These are phyloP conservation scores for Cyclocybe aegerita DNA, from an alignment of 768 basidiomycete genomes.

Conservation along the genomic window DNA sequence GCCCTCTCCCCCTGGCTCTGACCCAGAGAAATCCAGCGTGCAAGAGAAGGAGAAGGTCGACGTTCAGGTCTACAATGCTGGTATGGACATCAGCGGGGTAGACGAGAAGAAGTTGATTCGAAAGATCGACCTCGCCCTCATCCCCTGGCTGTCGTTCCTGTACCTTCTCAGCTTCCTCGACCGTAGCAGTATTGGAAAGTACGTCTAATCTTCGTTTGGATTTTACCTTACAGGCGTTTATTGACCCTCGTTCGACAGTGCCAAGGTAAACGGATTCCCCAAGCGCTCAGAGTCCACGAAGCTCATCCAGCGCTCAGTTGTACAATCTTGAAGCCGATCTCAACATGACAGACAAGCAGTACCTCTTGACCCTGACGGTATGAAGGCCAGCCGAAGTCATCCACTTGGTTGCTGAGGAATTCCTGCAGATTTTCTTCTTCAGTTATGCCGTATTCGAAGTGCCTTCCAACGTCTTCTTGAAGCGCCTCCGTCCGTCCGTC, in stretches of 20 bases:
- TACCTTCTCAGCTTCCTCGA: slow-evolving; percentile 72
- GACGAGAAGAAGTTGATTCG: slow-evolving; percentile 70
- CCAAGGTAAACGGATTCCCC: slow-evolving; percentile 34
- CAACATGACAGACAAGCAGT: slow-evolving; percentile 63
- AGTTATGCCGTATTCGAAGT: slow-evolving; percentile 77
- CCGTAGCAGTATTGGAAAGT: slow-evolving; percentile 54
- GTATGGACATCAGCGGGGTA: slow-evolving; percentile 57
- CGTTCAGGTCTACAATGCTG: slow-evolving; percentile 38
- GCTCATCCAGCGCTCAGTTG: slow-evolving; percentile 39
- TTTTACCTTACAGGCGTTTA: slow-evolving; percentile 4
- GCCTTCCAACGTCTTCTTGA: slow-evolving; percentile 72
- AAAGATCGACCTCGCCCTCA: slow-evolving; percentile 66
- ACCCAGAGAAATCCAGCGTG: slow-evolving; percentile 29
- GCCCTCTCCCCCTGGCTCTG: slow-evolving; percentile 18
- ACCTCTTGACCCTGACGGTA: slow-evolving; percentile 62
- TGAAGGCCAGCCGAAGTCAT: background rate
- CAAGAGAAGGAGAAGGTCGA: slow-evolving; percentile 16
- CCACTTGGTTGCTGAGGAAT: background rate
- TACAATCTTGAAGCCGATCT: slow-evolving; percentile 62
- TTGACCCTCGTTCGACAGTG: slow-evolving; percentile 28
- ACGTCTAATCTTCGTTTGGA: slow-evolving; percentile 16
- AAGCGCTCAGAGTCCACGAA: background rate
- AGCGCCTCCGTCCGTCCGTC: slow-evolving; percentile 71
- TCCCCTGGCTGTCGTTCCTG: slow-evolving; percentile 73
- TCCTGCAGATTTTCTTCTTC: slow-evolving; percentile 47